Percentiles rank a stretch among this genome's conserved stretches.
Evolutionary conservation across 1,139 yeast species (phyloP).

Genomic region (Pneumocystis carinii): DNA sequence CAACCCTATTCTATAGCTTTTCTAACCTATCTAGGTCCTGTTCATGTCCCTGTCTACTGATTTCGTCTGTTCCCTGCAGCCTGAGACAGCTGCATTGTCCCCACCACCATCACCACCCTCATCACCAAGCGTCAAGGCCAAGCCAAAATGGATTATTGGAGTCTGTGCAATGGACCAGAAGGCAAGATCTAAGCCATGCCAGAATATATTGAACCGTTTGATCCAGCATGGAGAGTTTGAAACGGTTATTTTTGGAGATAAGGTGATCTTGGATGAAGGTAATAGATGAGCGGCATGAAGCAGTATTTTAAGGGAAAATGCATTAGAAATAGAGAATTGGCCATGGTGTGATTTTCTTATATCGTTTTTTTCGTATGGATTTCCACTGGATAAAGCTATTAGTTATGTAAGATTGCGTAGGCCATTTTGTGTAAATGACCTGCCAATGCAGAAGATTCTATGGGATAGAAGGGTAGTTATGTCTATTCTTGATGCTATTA

Average conservation of each 20-base stretch:
- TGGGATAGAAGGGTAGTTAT: slow-evolving; percentile 95
- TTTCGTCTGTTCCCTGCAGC: not conserved
- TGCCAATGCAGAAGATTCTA: slow-evolving; percentile 75
- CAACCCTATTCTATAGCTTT: not conserved
- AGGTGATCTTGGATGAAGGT: slow-evolving; percentile 79
- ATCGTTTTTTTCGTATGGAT: slow-evolving; percentile 87
- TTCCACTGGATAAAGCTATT: slow-evolving; percentile 91
- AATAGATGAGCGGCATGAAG: not conserved
- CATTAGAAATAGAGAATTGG: slow-evolving; percentile 68
- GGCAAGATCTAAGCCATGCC: slow-evolving; percentile 88
- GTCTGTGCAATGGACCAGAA: slow-evolving; percentile 99
- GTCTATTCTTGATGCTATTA: slow-evolving; percentile 60
- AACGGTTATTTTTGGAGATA: slow-evolving; percentile 92
- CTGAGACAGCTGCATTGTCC: not conserved
- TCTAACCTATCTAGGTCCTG: too few relatives aligned
- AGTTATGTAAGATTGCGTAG: slow-evolving; percentile 76
- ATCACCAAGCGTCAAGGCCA: not conserved
- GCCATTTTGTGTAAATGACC: slow-evolving; percentile 79
- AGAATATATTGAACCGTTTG: slow-evolving; percentile 73
- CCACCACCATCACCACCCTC: not conserved
- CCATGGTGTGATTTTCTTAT: slow-evolving; percentile 94
- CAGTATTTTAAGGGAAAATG: not conserved
- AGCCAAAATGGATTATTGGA: slow-evolving; percentile 56
- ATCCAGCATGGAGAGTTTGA: slow-evolving; percentile 93
- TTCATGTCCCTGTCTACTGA: not conserved